These are phyloP conservation scores for Sistotremastrum suecicum DNA, from an alignment of 768 basidiomycete species.

Conservation along the genomic window DNA sequence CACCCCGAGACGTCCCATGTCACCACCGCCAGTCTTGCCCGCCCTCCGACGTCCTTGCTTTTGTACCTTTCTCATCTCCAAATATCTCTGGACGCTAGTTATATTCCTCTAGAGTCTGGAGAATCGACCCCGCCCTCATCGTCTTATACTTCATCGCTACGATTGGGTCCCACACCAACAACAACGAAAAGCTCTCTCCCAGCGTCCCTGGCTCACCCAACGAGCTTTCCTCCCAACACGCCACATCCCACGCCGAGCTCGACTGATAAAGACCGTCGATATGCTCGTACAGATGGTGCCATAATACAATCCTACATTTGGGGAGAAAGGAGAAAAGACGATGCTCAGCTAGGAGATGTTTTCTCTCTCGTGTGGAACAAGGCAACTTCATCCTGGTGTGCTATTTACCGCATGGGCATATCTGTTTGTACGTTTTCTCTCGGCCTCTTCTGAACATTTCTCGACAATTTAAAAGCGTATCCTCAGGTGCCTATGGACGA, in stretches of 20 bases:
- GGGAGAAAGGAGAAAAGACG: constrained; percentile 38
- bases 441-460: not conserved
- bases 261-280: constrained; percentile 57
- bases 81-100: constrained; percentile 69
- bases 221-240: constrained; percentile 69
- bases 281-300: constrained; percentile 67
- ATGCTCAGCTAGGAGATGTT: constrained; percentile 34
- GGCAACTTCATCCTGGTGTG: constrained; percentile 50
- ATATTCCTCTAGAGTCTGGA: constrained; percentile 41
- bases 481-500: constrained; percentile 52
- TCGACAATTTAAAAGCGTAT: constrained; percentile 39
- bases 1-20: constrained; percentile 3
- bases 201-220: constrained; percentile 24
- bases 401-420: constrained; percentile 63
- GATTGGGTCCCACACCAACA: constrained; percentile 40
- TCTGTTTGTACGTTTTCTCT: constrained; percentile 50
- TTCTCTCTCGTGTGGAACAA: constrained; percentile 43
- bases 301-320: constrained; percentile 57
- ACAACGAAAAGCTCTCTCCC: constrained; percentile 25
- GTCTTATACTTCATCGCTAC: constrained; percentile 18
- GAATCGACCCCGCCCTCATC: constrained; percentile 20
- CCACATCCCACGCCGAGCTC: constrained; percentile 75
- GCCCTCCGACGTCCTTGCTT: constrained; percentile 26
- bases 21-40: constrained; percentile 22
- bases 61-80: constrained; percentile 57